Conservation (phyloP, 2,329 filamentous ascomycete species). For the Zasmidium citrigriseum region DNA sequence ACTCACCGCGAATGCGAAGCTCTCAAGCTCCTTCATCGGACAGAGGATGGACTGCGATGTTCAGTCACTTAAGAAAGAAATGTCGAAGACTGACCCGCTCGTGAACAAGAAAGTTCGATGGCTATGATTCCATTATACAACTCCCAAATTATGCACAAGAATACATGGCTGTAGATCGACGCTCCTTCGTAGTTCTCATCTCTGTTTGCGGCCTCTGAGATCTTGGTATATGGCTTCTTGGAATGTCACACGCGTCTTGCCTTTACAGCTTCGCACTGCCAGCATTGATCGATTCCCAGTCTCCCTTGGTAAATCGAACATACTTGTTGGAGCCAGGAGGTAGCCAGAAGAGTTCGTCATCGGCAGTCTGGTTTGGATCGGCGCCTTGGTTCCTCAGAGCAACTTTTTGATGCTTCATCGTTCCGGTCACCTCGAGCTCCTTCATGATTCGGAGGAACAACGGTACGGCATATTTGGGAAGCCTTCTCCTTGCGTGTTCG, state of each 20-base stretch:
- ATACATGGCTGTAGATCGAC: too few relatives aligned
- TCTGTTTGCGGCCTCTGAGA: too few relatives aligned
- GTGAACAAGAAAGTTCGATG: not conserved
- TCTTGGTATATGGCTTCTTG: too few relatives aligned
- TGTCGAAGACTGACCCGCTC: too few relatives aligned
- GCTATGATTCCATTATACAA: not conserved
- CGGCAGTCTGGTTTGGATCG: conserved; percentile 57
- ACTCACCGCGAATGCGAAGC: too few relatives aligned
- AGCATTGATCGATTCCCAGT: conserved; percentile 69
- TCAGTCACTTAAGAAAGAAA: too few relatives aligned
- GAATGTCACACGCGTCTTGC: not conserved
- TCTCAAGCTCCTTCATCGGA: too few relatives aligned
- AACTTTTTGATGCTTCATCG: conserved; percentile 87
- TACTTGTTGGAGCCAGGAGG: conserved; percentile 61
- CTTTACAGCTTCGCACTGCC: conserved; percentile 77
- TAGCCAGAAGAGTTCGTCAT: conserved; percentile 66
- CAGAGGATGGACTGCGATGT: too few relatives aligned
- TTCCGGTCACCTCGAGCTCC: conserved; percentile 70
- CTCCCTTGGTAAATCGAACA: conserved; percentile 62
- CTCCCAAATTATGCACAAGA: not conserved
- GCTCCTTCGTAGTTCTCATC: not conserved
- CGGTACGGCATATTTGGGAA: conserved; percentile 76
- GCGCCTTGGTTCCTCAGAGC: conserved; percentile 72
- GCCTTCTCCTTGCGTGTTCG: conserved; percentile 53
- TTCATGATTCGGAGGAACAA: conserved; percentile 71